A percentile compares a stretch with the other conserved stretches of the same genome.
Conservation (phyloP, 164 flowering plant genomes). For the Berberis thunbergii region DNA sequence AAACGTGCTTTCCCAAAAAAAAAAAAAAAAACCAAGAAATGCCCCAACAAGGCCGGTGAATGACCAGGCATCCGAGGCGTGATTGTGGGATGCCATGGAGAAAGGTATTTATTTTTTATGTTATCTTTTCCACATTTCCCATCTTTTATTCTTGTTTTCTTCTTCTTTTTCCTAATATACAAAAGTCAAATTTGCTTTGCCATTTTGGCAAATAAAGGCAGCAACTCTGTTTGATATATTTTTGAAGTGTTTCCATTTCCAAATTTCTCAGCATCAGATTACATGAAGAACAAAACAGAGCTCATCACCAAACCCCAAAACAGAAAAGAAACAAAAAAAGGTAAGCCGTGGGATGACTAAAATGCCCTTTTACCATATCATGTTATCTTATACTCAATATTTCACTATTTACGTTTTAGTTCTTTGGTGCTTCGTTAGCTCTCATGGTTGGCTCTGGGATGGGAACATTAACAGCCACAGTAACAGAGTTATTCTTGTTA, state of each 20-base stretch:
- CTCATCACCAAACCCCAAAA: slow-evolving; percentile 6
- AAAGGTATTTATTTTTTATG: too few relatives aligned
- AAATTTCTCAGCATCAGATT: not conserved
- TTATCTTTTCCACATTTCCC: too few relatives aligned
- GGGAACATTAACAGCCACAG: slow-evolving; percentile 11
- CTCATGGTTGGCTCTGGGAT: slow-evolving; percentile 18
- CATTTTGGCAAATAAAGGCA: too few relatives aligned
- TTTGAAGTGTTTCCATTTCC: not conserved
- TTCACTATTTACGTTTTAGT: not conserved
- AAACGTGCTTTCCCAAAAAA: too few relatives aligned
- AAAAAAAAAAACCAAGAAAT: too few relatives aligned
- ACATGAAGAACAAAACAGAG: slow-evolving; percentile 3
- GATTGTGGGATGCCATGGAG: too few relatives aligned
- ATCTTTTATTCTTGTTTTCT: too few relatives aligned
- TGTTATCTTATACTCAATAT: too few relatives aligned
- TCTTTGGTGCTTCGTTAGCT: slow-evolving; percentile 24
- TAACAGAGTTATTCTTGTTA: slow-evolving; percentile 12
- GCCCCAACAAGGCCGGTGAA: too few relatives aligned
- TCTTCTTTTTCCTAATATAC: too few relatives aligned
- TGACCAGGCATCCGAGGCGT: too few relatives aligned
- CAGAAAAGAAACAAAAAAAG: slow-evolving; percentile 8
- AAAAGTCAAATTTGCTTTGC: too few relatives aligned
- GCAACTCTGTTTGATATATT: not conserved
- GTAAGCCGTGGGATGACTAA: not conserved
- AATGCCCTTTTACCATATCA: slow-evolving; percentile 12